phyloP scores from a whole-genome alignment of 805 yeast genomes.

The Pichia thaimueangensis region DNA sequence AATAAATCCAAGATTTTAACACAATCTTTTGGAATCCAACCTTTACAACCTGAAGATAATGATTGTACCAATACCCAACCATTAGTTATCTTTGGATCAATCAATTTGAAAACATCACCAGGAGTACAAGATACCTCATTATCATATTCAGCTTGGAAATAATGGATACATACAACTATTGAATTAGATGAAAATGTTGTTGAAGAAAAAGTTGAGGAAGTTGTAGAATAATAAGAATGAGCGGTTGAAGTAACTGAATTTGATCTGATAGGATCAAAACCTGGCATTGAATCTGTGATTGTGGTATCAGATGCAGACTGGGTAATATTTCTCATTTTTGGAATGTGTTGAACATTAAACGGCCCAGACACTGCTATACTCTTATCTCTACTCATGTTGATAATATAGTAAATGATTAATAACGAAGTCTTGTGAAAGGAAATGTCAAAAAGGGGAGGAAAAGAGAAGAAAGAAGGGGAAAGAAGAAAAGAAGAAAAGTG shows the following conservation, averaged over 20 bases:
- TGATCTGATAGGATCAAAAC: too few relatives aligned
- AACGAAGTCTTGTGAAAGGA: background rate
- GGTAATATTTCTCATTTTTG: slow-evolving; percentile 9
- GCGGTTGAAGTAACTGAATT: background rate
- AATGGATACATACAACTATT: slow-evolving; percentile 8
- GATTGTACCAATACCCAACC: slow-evolving; percentile 55
- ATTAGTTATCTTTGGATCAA: slow-evolving; percentile 37
- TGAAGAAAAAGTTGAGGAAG: background rate
- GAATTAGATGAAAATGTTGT: background rate
- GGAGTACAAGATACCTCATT: slow-evolving; percentile 40
- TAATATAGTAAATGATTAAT: too few relatives aligned
- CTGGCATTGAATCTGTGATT: background rate
- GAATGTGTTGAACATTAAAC: slow-evolving; percentile 16
- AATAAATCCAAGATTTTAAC: slow-evolving; percentile 14
- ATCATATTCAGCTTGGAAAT: slow-evolving; percentile 12
- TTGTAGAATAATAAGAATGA: too few relatives aligned
- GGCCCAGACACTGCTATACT: slow-evolving; percentile 15
- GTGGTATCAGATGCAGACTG: background rate
- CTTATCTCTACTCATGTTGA: too few relatives aligned
- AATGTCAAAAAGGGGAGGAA: background rate
- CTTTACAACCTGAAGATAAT: slow-evolving; percentile 41
- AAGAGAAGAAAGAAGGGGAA: background rate
- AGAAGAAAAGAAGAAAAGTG: background rate
- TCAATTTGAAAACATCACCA: slow-evolving; percentile 47
- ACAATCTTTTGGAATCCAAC: slow-evolving; percentile 47